Conservation (phyloP, 495 filamentous ascomycete genomes). For the Trichoderma parareesei region DNA sequence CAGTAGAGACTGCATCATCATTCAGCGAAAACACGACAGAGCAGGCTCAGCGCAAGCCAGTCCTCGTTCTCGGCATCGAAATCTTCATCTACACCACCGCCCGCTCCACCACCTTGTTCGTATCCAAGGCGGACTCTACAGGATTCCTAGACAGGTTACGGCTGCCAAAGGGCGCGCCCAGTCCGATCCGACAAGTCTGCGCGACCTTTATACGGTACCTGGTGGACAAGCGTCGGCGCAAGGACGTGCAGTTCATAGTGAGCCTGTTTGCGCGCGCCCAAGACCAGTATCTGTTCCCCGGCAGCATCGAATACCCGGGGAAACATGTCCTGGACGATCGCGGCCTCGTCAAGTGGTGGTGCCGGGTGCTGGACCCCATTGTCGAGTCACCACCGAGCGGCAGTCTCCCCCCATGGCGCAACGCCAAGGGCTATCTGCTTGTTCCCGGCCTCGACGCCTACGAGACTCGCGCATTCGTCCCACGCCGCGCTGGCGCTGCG, state of each 20-base stretch:
- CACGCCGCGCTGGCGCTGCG: conserved; percentile 33
- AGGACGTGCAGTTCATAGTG: conserved; percentile 66
- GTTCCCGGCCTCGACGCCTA: conserved; percentile 76
- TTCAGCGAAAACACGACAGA: conserved; percentile 9
- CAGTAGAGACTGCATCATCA: not conserved
- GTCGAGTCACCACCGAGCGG: conserved; percentile 37
- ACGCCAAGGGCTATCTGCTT: conserved; percentile 65
- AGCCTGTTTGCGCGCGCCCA: conserved; percentile 91
- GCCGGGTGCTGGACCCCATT: conserved; percentile 71
- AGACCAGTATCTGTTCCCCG: conserved; percentile 90
- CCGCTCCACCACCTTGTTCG: conserved; percentile 77
- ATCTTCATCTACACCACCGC: conserved; percentile 65
- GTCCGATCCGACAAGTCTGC: conserved; percentile 62
- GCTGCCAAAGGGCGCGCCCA: conserved; percentile 52
- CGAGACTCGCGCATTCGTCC: conserved; percentile 59
- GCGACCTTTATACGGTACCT: conserved; percentile 71
- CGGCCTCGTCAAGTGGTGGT: conserved; percentile 92
- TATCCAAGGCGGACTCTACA: conserved; percentile 95
- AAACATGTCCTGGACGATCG: conserved; percentile 95
- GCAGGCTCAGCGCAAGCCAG: conserved; percentile 14
- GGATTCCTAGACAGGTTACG: conserved; percentile 68
- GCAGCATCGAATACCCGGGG: conserved; percentile 69
- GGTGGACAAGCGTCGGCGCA: conserved; percentile 53
- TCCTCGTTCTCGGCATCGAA: conserved; percentile 45
- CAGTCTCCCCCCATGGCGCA: conserved; percentile 23